Evolutionary conservation across 495 filamentous ascomycete species (phyloP), one percentile per base, ranked within the genome.

Genomic region (Entonaema liquescens): DNA sequence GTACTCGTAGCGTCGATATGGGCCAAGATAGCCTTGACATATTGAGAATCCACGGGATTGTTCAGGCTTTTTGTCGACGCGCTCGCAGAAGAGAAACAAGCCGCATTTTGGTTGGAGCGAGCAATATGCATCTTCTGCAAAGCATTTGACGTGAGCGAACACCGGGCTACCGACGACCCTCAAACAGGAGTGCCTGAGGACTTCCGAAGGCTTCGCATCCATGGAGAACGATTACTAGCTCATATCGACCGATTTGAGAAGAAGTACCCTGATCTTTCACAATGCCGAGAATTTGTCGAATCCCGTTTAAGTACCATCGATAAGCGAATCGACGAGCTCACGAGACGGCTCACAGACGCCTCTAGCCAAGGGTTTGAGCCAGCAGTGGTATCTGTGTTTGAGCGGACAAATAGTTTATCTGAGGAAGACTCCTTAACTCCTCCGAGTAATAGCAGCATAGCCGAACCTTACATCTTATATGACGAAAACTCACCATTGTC

Each of bases 41-140:
- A 35, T 83, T 95, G 33, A 88, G 90, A 33, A 84, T 95, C 44
- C 92, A 94, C 75, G 90, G 87, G 33, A 91, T 95, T 1, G 90
- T 94, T 5, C 93, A 95, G 73, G 89, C 87, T 0, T 93, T 93
- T 92, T 65, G 86, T 91, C 17, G 90, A 93, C 71, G 84, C 87
- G 23, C 79, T 95, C 3, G 83, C 84, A 21, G 84, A 86, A 58
- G 83, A 88, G 36, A 81, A 83, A 9, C 82, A 89, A 23, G 78
- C 85, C 6, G 79, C 83, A n/a, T 87, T 86, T 19, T 93, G 90
- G 89, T 78, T 93, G 23, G 83, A 89, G 59, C 80, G 88, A 38
- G 88, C 89, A 12, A 82, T 85, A 5, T 78, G 79, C 1, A 80
- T 93, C 19, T 89, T 90, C 65, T 90, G 86, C 70, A 82, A 77